Evolutionary conservation across 169 alveolate genomes (phyloP), one percentile per base, ranked within the genome.

Genomic region (Babesia bovis): DNA sequence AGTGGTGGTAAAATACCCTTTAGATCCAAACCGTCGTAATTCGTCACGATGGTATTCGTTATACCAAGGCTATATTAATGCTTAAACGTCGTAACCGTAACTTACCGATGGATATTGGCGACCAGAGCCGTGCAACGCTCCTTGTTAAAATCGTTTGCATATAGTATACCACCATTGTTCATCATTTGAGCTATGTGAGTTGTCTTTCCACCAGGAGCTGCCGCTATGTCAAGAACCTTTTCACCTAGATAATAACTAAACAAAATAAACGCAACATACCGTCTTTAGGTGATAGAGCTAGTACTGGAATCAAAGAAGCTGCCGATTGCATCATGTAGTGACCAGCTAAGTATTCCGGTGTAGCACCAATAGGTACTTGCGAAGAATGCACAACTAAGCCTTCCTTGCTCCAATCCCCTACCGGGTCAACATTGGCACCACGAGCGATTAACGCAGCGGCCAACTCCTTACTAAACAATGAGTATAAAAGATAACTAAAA

Each of bases 161-260:
- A 92, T 12, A 96, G 69, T 25, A 92, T 66, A 13, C 99, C 99
- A 6, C 93, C 87, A 69, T 96, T 96, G 84, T 95, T 96, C 98
- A 96, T 95, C 25, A 96, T 59, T 56, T 96, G 94, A 13, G 96
- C 98, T 19, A 96, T 91, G 79, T 94, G 96, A 15, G 99, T 94
- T 1, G 98, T 94, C 85, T 96, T 96, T 1, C 98, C 99, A 42
- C 99, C 99, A 3, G 99, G 99, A 25, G 99, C 98, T 35, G 99
- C 98, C 52, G 98, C 94, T 95, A 96, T 90, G 85, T 97, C 99
- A 23, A 97, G 90, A 17, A 96, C 83, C 75, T 90, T 92, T 59
- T 97, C 99, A 19, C 70, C 81, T 52, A 23, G 6, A 1, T 21
- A 9, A 47, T 52, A 53, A 36, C 1, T 40, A 4, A 15, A 4